A percentile compares a stretch with the other conserved stretches of the same genome.
phyloP scores from a whole-genome alignment of 805 yeast species.

The Candida germanica region DNA sequence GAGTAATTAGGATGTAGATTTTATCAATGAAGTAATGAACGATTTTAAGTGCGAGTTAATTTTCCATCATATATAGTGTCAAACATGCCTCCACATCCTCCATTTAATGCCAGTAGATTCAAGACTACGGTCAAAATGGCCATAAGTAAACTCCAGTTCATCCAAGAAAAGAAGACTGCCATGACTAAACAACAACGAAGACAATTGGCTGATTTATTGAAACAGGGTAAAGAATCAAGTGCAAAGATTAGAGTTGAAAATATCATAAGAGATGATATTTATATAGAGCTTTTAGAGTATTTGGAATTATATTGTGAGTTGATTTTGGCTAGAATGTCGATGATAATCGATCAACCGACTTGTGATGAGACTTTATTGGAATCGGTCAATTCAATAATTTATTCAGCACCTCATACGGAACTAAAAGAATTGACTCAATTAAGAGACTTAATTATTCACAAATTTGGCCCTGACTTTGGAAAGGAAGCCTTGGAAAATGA shows the following conservation, averaged over 20 bases:
- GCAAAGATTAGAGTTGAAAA: constrained; percentile 83
- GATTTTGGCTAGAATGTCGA: constrained; percentile 66
- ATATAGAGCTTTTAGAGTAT: constrained; percentile 73
- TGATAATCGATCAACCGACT: constrained; percentile 45
- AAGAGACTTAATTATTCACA: constrained; percentile 57
- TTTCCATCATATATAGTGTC: neutral
- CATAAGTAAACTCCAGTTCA: constrained; percentile 62
- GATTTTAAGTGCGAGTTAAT: neutral
- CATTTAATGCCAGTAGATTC: constrained; percentile 30
- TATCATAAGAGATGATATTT: constrained; percentile 76
- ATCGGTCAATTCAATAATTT: constrained; percentile 68
- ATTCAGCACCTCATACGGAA: constrained; percentile 69
- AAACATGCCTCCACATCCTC: constrained; percentile 18
- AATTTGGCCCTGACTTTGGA: constrained; percentile 69
- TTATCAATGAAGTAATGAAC: constrained; percentile 1
- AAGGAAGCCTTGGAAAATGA: constrained; percentile 50
- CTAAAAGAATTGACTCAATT: constrained; percentile 64
- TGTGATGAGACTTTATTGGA: constrained; percentile 67
- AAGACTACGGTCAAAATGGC: constrained; percentile 60
- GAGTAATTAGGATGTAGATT: neutral
- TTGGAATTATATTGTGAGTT: constrained; percentile 82
- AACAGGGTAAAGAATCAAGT: constrained; percentile 71
- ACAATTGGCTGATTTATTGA: constrained; percentile 64
- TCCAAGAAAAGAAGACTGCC: constrained; percentile 73
- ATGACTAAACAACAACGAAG: constrained; percentile 72